These are phyloP conservation scores for Epicoccum sorghinum DNA, from an alignment of 2,329 filamentous ascomycete genomes.

Conservation along the genomic window DNA sequence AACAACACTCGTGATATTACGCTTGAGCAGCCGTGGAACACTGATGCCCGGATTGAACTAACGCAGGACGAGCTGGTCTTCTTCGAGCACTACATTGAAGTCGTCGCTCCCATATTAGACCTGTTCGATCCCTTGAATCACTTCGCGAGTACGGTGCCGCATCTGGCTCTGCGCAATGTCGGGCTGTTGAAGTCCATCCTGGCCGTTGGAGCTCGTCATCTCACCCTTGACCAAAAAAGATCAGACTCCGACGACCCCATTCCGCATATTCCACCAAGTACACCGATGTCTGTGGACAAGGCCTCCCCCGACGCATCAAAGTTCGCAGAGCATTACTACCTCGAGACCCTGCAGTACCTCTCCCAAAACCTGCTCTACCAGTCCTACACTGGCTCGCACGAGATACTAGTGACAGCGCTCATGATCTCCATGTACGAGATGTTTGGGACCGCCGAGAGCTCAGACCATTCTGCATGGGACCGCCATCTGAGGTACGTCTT, in stretches of 20 bases:
- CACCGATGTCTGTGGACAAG: conserved; percentile 21
- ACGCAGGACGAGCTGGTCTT: conserved; percentile 46
- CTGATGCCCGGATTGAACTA: conserved; percentile 30
- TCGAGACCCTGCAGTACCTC: conserved; percentile 66
- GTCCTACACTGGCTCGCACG: conserved; percentile 62
- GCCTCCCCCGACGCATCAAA: conserved; percentile 36
- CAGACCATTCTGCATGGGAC: conserved; percentile 60
- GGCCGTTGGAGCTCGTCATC: conserved; percentile 60
- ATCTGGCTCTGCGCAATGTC: conserved; percentile 57
- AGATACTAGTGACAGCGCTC: conserved; percentile 64
- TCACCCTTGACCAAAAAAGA: conserved; percentile 48
- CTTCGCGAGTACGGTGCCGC: conserved; percentile 41
- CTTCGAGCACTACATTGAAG: conserved; percentile 48
- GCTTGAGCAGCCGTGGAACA: conserved; percentile 30
- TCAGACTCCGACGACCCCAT: conserved; percentile 29
- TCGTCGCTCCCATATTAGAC: conserved; percentile 50
- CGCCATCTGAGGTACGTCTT: conserved; percentile 58
- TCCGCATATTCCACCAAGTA: conserved; percentile 31
- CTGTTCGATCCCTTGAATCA: conserved; percentile 52
- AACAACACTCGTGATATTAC: neutral
- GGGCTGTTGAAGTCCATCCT: conserved; percentile 64
- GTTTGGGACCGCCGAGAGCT: conserved; percentile 60
- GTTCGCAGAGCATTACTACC: conserved; percentile 61
- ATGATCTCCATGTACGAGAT: conserved; percentile 70
- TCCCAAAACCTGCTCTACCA: conserved; percentile 64